A percentile compares a stretch with the other conserved stretches of the same genome.
Conservation (phyloP, 805 yeast species). For the Candida qinlingensis region DNA sequence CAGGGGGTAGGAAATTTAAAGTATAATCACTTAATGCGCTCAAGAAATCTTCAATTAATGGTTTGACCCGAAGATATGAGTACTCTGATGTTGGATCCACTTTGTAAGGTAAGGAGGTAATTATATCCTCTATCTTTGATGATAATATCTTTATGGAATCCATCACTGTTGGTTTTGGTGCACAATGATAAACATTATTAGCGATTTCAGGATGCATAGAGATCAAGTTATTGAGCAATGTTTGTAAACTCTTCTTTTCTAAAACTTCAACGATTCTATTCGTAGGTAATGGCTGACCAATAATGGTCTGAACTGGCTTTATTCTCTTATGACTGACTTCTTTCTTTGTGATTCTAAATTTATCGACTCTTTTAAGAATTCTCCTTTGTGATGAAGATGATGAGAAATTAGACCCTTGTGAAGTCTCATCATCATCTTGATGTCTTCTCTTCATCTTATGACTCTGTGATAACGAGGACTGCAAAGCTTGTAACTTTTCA, state of each 20-base stretch:
- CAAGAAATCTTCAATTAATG: slow-evolving; percentile 62
- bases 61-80: slow-evolving; percentile 68
- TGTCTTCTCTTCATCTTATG: slow-evolving; percentile 12
- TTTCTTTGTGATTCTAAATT: slow-evolving; percentile 10
- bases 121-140: slow-evolving; percentile 34
- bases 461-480: slow-evolving; percentile 1
- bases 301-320: slow-evolving; percentile 26
- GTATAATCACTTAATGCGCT: slow-evolving; percentile 70
- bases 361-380: slow-evolving; percentile 8
- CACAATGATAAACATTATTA: slow-evolving; percentile 39
- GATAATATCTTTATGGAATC: slow-evolving; percentile 47
- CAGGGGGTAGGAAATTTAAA: slow-evolving; percentile 66
- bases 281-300: slow-evolving; percentile 59
- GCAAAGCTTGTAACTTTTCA: slow-evolving; percentile 5
- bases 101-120: slow-evolving; percentile 60
- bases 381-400: slow-evolving; percentile 3
- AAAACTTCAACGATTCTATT: slow-evolving; percentile 63
- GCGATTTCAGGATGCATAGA: slow-evolving; percentile 58
- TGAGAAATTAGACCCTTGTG: slow-evolving; percentile 1
- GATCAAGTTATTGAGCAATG: slow-evolving; percentile 47
- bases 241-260: slow-evolving; percentile 50
- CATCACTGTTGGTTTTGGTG: slow-evolving; percentile 55
- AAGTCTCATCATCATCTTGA: slow-evolving; percentile 13
- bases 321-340: slow-evolving; percentile 22
- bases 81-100: slow-evolving; percentile 72